phyloP scores from a whole-genome alignment of 306 rosid species.

The Acacia melanoxylon region DNA sequence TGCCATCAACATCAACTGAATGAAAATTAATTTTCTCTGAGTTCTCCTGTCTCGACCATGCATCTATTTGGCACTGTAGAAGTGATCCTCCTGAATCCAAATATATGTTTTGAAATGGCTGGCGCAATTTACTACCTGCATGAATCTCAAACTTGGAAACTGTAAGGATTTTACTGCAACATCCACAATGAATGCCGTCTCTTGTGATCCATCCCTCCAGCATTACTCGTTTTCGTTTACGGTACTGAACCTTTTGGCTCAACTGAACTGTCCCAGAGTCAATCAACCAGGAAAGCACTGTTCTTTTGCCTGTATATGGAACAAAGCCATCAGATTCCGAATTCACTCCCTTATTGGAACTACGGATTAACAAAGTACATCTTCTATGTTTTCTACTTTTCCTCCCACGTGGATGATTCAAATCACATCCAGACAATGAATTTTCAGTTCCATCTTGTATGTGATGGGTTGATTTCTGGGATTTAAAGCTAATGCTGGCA shows the following conservation, averaged over 20 bases:
- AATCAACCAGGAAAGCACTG: slow-evolving; percentile 84
- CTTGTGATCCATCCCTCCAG: slow-evolving; percentile 91
- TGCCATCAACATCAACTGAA: slow-evolving; percentile 61
- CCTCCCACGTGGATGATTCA: slow-evolving; percentile 60
- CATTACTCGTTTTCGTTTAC: slow-evolving; percentile 66
- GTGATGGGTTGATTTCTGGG: slow-evolving; percentile 43
- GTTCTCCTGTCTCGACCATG: slow-evolving; percentile 67
- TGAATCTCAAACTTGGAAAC: slow-evolving; percentile 88
- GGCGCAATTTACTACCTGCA: slow-evolving; percentile 83
- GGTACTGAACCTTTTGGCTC: slow-evolving; percentile 87
- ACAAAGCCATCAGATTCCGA: slow-evolving; percentile 74
- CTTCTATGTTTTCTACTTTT: slow-evolving; percentile 69
- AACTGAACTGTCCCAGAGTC: slow-evolving; percentile 67
- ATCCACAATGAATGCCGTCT: slow-evolving; percentile 89
- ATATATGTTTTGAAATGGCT: slow-evolving; percentile 80
- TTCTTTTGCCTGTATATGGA: slow-evolving; percentile 75
- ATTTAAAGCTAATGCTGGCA: slow-evolving; percentile 42
- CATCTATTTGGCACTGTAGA: slow-evolving; percentile 82
- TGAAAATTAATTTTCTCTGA: slow-evolving; percentile 54
- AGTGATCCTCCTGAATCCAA: slow-evolving; percentile 84
- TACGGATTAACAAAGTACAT: slow-evolving; percentile 71
- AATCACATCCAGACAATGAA: slow-evolving; percentile 42
- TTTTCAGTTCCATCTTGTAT: slow-evolving; percentile 44
- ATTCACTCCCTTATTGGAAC: slow-evolving; percentile 59
- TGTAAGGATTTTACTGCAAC: slow-evolving; percentile 88